Conservation (phyloP, 345 rosid species). For the Nephelium lappaceum region DNA sequence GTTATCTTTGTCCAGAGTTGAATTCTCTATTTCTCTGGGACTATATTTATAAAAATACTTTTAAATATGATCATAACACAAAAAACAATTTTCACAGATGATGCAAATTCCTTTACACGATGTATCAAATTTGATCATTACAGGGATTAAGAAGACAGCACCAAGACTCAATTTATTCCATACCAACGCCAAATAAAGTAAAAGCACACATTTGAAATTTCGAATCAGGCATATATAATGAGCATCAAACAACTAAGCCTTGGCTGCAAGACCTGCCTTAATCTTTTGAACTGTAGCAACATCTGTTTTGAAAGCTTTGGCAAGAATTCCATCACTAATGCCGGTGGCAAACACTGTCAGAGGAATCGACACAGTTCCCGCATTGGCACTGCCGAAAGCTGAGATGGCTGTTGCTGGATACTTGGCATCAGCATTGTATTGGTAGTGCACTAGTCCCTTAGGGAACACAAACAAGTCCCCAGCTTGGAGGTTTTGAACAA, state of each 20-base stretch:
- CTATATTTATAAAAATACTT: no score
- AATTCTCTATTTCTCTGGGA: no score
- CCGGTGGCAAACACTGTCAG: background rate
- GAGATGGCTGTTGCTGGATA: background rate
- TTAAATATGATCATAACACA: no score
- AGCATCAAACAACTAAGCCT: no score
- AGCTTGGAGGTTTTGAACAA: background rate
- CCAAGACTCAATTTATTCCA: no score
- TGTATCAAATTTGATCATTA: no score
- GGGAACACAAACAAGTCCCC: slow-evolving; percentile 16
- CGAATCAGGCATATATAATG: no score
- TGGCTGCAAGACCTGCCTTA: background rate
- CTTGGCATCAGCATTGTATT: background rate
- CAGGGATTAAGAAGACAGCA: no score
- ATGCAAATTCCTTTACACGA: background rate
- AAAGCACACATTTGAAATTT: no score
- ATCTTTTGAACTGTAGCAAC: background rate
- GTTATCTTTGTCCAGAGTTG: no score
- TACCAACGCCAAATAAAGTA: no score
- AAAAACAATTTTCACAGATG: background rate
- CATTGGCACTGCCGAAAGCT: background rate
- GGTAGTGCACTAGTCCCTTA: slow-evolving; percentile 7
- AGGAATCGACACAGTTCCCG: background rate
- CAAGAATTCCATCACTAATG: background rate
- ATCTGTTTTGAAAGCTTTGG: background rate